Base-by-base conservation (phyloP, 1,284 basidiomycete genomes). In the Bondarzewia mesenterica region DNA sequence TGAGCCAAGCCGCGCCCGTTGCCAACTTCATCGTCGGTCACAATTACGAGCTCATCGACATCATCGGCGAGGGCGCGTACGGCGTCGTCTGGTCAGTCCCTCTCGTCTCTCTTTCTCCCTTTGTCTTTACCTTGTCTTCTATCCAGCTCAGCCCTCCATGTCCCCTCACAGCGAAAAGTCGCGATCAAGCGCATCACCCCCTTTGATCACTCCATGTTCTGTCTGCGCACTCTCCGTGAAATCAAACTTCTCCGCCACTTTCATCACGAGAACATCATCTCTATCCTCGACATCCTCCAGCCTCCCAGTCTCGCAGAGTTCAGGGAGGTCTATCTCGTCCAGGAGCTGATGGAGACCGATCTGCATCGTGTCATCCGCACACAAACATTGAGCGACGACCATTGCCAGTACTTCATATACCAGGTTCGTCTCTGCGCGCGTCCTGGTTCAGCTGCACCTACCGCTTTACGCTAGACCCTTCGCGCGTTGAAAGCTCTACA, bases 371-470 rank as follows among this genome's bases (percentile, higher is more conserved):
- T 93, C 36, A 90, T 93, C 54, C 77, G 87, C 41, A 90, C 88
- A 0, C 90, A 93, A 67, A 78, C 85, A 52, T 72, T 93, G 40
- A 84, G 80, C 49, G 89, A 93, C 60, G 90, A 94, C 63, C 94
- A 95, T 65, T 92, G 83, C 60, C 92, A 95, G 65, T 96, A 96
- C 66, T 95, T 95, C 64, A 85, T 94, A 56, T 95, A 96, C 64
- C 93, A 95, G 75, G 87, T 85, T 78, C 79, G 66, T 57, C 23
- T 26, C 32, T 27, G 26, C 43, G 39, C 36, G 1, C 29, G 5
- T 40, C 38, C 14, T 44, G 27, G 12, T 43, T 39, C 35, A 27
- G 26, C 15, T 40, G 21, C 29, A 12, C 29, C 44, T 40, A 20
- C 29, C 2, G 20, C 32, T 38, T 49, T n/a, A 38, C 41, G 52